Percentiles rank a stretch among this genome's conserved stretches.
These are phyloP conservation scores for Suhomyces taliae DNA, from an alignment of 1,139 yeast genomes.

Conservation along the genomic window DNA sequence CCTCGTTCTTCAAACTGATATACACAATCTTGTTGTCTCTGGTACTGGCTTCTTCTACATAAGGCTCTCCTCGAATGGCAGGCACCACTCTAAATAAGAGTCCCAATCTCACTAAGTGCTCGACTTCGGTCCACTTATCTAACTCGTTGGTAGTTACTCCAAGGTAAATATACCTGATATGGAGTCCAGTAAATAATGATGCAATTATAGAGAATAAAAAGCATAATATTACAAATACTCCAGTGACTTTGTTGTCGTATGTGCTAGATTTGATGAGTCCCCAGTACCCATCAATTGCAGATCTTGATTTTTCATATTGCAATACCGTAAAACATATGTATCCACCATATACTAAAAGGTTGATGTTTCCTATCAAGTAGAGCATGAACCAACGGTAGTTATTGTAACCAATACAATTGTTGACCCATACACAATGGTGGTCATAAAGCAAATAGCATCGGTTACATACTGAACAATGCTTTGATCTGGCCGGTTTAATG, in stretches of 20 bases:
- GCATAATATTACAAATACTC: constrained; percentile 55
- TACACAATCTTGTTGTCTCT: constrained; percentile 20
- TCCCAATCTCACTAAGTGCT: constrained; percentile 51
- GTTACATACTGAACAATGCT: constrained; percentile 79
- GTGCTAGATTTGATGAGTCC: constrained; percentile 27
- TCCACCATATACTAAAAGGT: constrained; percentile 64
- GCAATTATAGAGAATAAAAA: constrained; percentile 53
- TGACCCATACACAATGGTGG: constrained; percentile 95
- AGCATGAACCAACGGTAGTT: constrained; percentile 72
- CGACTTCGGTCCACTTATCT: constrained; percentile 78
- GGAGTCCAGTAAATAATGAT: constrained; percentile 58
- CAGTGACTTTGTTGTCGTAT: constrained; percentile 45
- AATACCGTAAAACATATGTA: constrained; percentile 33
- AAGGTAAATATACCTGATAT: constrained; percentile 59
- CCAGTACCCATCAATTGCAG: constrained; percentile 22
- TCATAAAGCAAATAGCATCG: constrained; percentile 70
- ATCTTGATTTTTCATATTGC: constrained; percentile 15
- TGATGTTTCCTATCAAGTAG: constrained; percentile 57
- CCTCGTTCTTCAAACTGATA: constrained; percentile 30
- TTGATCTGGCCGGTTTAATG: constrained; percentile 83
- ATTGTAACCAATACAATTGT: constrained; percentile 81
- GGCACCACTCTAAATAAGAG: constrained; percentile 23
- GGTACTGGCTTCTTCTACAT: constrained; percentile 21
- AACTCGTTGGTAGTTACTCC: constrained; percentile 94
- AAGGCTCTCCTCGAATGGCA: constrained; percentile 13